phyloP scores from a whole-genome alignment of 257 asterid species.

The Primulina eburnea region DNA sequence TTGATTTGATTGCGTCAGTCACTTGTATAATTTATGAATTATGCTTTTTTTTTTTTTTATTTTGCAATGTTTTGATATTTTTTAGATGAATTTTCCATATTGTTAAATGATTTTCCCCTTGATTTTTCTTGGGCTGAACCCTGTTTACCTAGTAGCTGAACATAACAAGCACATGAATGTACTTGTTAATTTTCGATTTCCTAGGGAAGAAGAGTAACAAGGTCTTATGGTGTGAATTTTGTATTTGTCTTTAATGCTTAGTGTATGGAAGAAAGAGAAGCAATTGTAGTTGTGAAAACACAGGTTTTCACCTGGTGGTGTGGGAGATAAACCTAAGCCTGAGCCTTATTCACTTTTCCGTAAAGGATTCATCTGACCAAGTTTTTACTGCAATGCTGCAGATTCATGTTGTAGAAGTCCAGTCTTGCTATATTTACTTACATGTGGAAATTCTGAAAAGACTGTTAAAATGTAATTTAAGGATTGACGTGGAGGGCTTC shows the following conservation, averaged over 20 bases:
- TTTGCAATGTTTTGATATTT: conserved; percentile 5
- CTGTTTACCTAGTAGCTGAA: neutral
- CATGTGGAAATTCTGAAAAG: no score
- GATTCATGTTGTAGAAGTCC: neutral
- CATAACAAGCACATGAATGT: neutral
- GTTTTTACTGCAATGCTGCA: neutral
- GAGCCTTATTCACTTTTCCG: neutral
- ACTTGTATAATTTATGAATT: neutral
- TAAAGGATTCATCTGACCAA: neutral
- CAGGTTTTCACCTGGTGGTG: neutral
- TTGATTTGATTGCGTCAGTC: conserved; percentile 15
- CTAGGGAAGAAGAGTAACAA: neutral
- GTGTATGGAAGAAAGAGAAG: neutral
- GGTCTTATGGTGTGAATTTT: neutral
- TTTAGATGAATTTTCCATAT: neutral
- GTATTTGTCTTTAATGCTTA: neutral
- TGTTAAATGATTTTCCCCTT: no score
- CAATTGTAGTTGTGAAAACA: neutral
- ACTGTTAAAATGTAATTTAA: neutral
- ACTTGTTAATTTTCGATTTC: neutral
- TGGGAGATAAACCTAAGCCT: neutral
- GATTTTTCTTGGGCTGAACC: neutral
- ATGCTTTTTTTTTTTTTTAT: conserved; percentile 2
- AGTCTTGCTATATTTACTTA: neutral
- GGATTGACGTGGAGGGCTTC: neutral